Conservation (phyloP, 495 filamentous ascomycete genomes). For the Lindgomyces ingoldianus region DNA sequence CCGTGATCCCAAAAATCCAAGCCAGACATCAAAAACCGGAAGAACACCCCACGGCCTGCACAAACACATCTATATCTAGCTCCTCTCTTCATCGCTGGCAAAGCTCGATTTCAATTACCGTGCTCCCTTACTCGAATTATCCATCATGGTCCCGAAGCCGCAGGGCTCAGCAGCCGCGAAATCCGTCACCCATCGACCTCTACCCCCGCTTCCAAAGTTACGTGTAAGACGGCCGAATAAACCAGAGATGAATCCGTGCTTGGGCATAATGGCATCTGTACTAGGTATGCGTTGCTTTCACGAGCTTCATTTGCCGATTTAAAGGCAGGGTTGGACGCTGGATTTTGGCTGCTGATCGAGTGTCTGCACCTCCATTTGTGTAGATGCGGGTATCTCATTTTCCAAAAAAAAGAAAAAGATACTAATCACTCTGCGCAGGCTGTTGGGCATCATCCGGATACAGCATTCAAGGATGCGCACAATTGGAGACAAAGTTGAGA, state of each 20-base stretch:
- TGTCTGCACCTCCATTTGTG: too few species aligned
- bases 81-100: background rate
- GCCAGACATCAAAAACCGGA: background rate
- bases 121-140: background rate
- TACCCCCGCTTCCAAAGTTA: slow-evolving; percentile 82
- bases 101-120: background rate
- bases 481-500: slow-evolving; percentile 76
- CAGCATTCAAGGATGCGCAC: slow-evolving; percentile 69
- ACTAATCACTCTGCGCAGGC: slow-evolving; percentile 52
- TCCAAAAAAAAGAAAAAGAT: background rate
- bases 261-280: slow-evolving; percentile 83
- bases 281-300: slow-evolving; percentile 64
- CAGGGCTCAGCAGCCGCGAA: slow-evolving; percentile 28
- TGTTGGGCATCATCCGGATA: slow-evolving; percentile 94
- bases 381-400: too few species aligned
- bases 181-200: slow-evolving; percentile 57
- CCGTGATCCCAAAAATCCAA: background rate
- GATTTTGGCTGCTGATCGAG: too few species aligned
- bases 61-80: too few species aligned
- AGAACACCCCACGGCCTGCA: background rate
- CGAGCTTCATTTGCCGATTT: background rate
- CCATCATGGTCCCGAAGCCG: slow-evolving; percentile 54
- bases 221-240: slow-evolving; percentile 82
- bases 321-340: background rate
- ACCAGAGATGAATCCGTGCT: slow-evolving; percentile 73